These are phyloP conservation scores for Spongiforma sp. DNA, from an alignment of 1,284 basidiomycete genomes.

Conservation along the genomic window DNA sequence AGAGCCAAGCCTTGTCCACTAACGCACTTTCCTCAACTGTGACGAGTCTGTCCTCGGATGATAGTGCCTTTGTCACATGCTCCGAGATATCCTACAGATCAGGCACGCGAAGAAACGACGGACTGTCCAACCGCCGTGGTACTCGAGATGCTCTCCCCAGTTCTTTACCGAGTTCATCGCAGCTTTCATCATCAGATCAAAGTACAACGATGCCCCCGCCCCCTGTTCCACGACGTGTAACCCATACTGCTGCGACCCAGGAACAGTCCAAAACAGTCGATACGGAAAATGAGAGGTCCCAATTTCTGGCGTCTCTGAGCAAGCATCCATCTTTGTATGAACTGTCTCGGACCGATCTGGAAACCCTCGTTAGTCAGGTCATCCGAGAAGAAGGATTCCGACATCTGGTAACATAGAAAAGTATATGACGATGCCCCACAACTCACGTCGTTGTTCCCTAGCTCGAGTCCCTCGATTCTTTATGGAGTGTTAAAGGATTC, in stretches of 20 bases:
- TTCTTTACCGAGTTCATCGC: constrained; percentile 41
- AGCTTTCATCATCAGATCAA: constrained; percentile 32
- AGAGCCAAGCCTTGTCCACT: constrained; percentile 5
- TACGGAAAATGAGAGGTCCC: constrained; percentile 20
- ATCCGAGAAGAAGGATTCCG: constrained; percentile 64
- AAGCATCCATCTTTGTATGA: constrained; percentile 51
- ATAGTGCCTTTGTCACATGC: constrained; percentile 35
- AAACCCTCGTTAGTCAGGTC: constrained; percentile 53
- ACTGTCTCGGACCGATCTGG: constrained; percentile 50
- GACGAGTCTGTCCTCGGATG: constrained; percentile 32
- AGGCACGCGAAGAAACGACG: constrained; percentile 3
- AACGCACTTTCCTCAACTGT: constrained; percentile 14
- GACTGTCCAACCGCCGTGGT: constrained; percentile 3
- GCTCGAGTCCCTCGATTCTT: constrained; percentile 46
- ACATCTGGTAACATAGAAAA: constrained; percentile 43
- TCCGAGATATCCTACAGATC: constrained; percentile 28
- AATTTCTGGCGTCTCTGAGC: constrained; percentile 43
- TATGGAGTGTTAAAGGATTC: constrained; percentile 46
- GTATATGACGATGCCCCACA: background rate
- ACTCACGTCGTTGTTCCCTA: constrained; percentile 32
- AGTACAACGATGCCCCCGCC: constrained; percentile 34
- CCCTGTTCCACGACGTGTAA: constrained; percentile 19
- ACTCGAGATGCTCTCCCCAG: constrained; percentile 10
- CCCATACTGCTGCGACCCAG: constrained; percentile 5
- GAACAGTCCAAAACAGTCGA: constrained; percentile 5